Base-by-base conservation (phyloP, 75 land plant species). In the Cunninghamia lanceolata region DNA sequence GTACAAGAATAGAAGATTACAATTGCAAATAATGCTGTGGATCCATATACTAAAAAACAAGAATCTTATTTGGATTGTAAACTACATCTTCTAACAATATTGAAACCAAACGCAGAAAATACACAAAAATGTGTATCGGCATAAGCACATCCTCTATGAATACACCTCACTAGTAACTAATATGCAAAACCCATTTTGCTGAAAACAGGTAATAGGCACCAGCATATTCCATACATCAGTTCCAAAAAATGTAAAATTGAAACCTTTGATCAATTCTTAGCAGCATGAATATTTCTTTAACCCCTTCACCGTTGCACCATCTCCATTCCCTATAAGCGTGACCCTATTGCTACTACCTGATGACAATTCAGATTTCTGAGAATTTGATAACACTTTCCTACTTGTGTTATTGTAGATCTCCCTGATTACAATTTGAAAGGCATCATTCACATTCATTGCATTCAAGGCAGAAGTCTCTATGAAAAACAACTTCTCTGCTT, bases 401-500 rank as follows among this genome's bases (percentile, higher is more conserved):
- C 92, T 89, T 10, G 87, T 86, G 42, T 87, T 87, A 40, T 82
- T 85, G 89, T 86, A 91, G 30, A 92, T 88, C 89, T 92, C 93
- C 74, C 66, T 91, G 74, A 91, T 85, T 3, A 90, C 92, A 35
- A 90, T 82, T 85, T 91, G 87, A 82, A 92, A 92, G 21, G 93
- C 93, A 54, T 53, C 83, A 42, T 84, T 87, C 39, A 91, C 93
- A 84, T 90, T 92, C 16, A 92, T 92, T n/a, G 92, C 73, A 74
- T 92, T 86, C 73, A 92, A 79, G 3, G 93, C 93, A 28, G 93
- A 92, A 5, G 93, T 92, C 84, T 92, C 93, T 36, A 92, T 88
- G 84, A 92, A 92, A 59, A 91, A 92, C 70, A 92, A 47, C 30
- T 84, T 79, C 86, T 91, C 92, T 75, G 85, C 73, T 83, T 92